phyloP scores from a whole-genome alignment of 208 protist genomes.

The Willaertia magna region DNA sequence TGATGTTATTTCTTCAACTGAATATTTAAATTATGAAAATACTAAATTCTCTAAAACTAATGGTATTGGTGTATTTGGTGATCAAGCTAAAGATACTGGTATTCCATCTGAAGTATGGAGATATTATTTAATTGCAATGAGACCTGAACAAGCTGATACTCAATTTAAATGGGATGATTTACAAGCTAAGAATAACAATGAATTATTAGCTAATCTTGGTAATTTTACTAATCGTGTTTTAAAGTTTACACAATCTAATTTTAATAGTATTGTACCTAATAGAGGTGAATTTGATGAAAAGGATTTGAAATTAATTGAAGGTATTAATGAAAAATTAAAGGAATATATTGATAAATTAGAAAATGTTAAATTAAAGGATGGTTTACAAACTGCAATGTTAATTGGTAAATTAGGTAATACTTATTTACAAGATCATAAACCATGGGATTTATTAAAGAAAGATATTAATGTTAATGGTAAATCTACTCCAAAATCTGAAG shows the following conservation, averaged over 20 bases:
- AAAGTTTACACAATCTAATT: slow-evolving; percentile 22
- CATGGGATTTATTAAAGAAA: slow-evolving; percentile 36
- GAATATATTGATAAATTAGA: slow-evolving; percentile 39
- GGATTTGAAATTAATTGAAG: slow-evolving; percentile 15
- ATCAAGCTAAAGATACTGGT: slow-evolving; percentile 40
- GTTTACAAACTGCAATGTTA: slow-evolving; percentile 34
- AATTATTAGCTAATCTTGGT: slow-evolving; percentile 53
- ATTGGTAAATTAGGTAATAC: slow-evolving; percentile 42
- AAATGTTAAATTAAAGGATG: slow-evolving; percentile 37
- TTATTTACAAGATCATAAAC: slow-evolving; percentile 46
- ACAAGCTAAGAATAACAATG: slow-evolving; percentile 36
- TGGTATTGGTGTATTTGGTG: slow-evolving; percentile 56
- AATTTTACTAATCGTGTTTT: slow-evolving; percentile 55
- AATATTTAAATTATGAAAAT: slow-evolving; percentile 65
- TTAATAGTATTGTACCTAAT: background rate
- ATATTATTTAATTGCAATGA: slow-evolving; percentile 55
- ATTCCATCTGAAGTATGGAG: slow-evolving; percentile 48
- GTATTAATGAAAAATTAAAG: slow-evolving; percentile 29
- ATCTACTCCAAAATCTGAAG: slow-evolving; percentile 43
- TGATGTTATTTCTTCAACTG: slow-evolving; percentile 43
- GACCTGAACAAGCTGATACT: slow-evolving; percentile 44
- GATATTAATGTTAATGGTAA: background rate
- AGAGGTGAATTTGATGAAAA: background rate
- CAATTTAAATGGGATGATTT: slow-evolving; percentile 51
- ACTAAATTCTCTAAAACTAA: slow-evolving; percentile 55